Base-by-base conservation (phyloP, 148 eudicot species). In the Vaccinium macrocarpon region DNA sequence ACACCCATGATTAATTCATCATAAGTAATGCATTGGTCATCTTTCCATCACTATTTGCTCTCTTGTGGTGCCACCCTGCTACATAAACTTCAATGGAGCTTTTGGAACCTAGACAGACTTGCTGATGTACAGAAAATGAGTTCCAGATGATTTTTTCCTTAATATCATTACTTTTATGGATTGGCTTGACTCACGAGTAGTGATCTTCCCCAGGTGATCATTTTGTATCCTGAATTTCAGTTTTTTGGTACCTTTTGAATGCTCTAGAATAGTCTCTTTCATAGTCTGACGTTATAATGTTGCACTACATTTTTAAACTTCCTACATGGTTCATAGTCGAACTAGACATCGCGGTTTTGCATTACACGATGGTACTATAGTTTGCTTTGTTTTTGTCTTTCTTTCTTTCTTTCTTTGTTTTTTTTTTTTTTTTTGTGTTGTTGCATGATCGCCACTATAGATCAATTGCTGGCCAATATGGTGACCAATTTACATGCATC, bases 61-160 rank as follows among this genome's bases (percentile, higher is more conserved):
- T 76, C 14, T 76, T 76, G 25, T 76, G 79, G 79, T 8, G 16
- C 79, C 49, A 76, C 29, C 55, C 4, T 76, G 55, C 27, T 76
- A 48, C 13, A 4, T 49, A 21, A 48, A 76, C 12, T 76, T 48
- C 52, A 10, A 21, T 48, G 32, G 3, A n/a, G 29, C 29, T 49
- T 23, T n/a, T 76, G 53, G 25, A 73, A 38, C 76, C 7, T 72
- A 72, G n/a, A 21, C 38, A 10, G 53, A 9, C 52, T 74, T 74
- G 78, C 52, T 46, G 78, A 48, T 42, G 7, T 16, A 75, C 53
- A 0, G 50, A 21, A 42, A 59, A 59, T 18, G 23, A 59, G 64
- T 59, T 59, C 18, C n/a, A 7, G 64, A 59, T 59, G 64, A 8
- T 59, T 53, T 3, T 11, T 29, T 32, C 16, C 21, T 75, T 59